Evolutionary conservation across 306 rosid species (phyloP), one percentile per base, ranked within the genome.

Genomic region (Alnus glutinosa): DNA sequence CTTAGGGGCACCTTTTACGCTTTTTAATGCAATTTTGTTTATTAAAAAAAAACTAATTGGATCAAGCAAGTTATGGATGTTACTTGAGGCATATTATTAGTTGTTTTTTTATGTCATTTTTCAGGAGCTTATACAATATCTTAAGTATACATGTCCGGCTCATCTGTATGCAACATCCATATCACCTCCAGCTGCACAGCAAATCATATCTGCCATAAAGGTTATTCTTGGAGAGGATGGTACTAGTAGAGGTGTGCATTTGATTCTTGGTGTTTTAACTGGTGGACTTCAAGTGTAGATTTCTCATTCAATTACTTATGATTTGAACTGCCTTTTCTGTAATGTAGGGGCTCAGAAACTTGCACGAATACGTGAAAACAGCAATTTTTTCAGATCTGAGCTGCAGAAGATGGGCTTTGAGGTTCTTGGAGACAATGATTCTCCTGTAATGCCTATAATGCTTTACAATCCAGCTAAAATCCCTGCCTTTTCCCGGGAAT

Each of bases 191-290:
- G 92, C 97, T 71, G 97, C 96, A 54, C 92, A 92, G 71, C 98
- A 94, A 84, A 94, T 94, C 70, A 89, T 94, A 70, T 94, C 97
- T 44, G 70, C 98, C 74, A 83, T 94, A 32, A 90, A 78, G 85
- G 98, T 92, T 74, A 67, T 90, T 80, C 97, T 94, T 23, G 97
- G 98, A 80, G 94, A 92, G 92, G 98, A 94, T 85, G 98, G 98
- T 78, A 88, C 96, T 51, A 90, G 79, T 55, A 89, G 98, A 92
- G 98, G 98, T 94, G 58, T 75, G 48, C 48, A 7, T 48, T 73
- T 68, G 68, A 18, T 30, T 37, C 67, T 12, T 46, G 48, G 69
- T 63, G 30, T 49, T 37, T 61, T 39, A 61, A 77, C 50, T 55
- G 18, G 34, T 69, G 30, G 73, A 18, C 50, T 68, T 42, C 51